phyloP scores from a whole-genome alignment of 805 yeast genomes.

The Candida silvicultrix region DNA sequence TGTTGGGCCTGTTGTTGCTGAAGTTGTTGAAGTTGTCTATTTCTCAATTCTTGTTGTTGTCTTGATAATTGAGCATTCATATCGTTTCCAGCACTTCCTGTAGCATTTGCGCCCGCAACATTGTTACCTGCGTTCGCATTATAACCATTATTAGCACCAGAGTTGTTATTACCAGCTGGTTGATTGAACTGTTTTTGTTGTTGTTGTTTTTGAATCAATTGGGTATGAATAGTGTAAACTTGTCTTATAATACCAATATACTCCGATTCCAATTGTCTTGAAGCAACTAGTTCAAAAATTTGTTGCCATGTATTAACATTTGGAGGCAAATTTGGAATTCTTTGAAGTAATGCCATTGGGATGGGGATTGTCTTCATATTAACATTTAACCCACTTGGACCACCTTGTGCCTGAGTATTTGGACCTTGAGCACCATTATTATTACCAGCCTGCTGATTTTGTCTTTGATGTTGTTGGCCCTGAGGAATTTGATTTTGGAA shows the following conservation, averaged over 20 bases:
- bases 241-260: conserved; percentile 55
- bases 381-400: conserved; percentile 10
- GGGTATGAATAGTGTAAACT: conserved; percentile 62
- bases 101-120: conserved; percentile 10
- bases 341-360: conserved; percentile 58
- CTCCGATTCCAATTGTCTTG: conserved; percentile 51
- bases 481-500: conserved; percentile 14
- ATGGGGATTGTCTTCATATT: conserved; percentile 62
- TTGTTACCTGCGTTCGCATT: conserved; percentile 18
- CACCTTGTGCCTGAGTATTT: conserved; percentile 1
- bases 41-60: conserved; percentile 27
- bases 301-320: conserved; percentile 79
- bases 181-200: conserved; percentile 26
- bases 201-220: conserved; percentile 41
- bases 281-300: conserved; percentile 56
- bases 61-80: conserved; percentile 19
- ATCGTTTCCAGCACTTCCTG: neutral
- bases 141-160: conserved; percentile 11
- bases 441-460: neutral
- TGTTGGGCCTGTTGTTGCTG: conserved; percentile 23
- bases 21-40: conserved; percentile 25
- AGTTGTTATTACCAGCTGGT: too few relatives aligned
- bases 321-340: conserved; percentile 73
- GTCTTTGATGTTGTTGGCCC: conserved; percentile 26
- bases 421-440: neutral